Evolutionary conservation across 306 rosid genomes (phyloP), one percentile per base, ranked within the genome.

Genomic region (Rubus parviflorus): DNA sequence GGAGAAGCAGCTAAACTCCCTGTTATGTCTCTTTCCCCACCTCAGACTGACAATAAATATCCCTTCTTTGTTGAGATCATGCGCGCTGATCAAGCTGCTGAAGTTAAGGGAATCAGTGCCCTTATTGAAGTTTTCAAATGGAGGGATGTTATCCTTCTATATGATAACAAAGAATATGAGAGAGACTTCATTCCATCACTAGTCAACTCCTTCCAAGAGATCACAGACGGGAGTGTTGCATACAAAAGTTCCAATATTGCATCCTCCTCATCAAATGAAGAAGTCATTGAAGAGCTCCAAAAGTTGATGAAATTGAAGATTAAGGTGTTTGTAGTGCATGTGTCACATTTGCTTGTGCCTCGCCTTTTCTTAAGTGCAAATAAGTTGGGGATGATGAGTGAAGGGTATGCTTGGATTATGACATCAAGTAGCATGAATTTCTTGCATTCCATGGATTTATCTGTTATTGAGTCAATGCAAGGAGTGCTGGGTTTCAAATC

Each of bases 1-100:
- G 79, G 79, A 62, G 70, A 75, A 22, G 51, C 30, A 37, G 70
- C 79, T 14, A 46, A 48, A 62, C 12, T 75, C 20, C 79, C 71
- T 4, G 20, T 64, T 6, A 61, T 75, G 66, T 75, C 79, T 7
- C 68, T 75, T 15, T 61, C 70, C 16, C 23, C 23, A 35, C 61
- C 25, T 12, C 25, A 6, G 3, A 10, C 35, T 45, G 41, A 61
- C 40, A 16, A 45, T 25, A 8, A 62, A 7, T 47, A 75, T 35
- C 61, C 61, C 16, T 62, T 60, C 41, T 12, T 75, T 30, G 60
- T 75, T 12, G 40, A 56, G 25, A 14, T 52, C 35, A 72, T 25
- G 3, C 49, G 58, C 12, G 20, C 25, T 8, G 76, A 53, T 54
- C 43, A 74, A 58, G 46, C 57, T 20, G 25, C 58, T 25, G 71